A percentile compares a stretch with the other conserved stretches of the same genome.
These are phyloP conservation scores for Sindora glabra DNA, from an alignment of 306 rosid species.

Conservation along the genomic window DNA sequence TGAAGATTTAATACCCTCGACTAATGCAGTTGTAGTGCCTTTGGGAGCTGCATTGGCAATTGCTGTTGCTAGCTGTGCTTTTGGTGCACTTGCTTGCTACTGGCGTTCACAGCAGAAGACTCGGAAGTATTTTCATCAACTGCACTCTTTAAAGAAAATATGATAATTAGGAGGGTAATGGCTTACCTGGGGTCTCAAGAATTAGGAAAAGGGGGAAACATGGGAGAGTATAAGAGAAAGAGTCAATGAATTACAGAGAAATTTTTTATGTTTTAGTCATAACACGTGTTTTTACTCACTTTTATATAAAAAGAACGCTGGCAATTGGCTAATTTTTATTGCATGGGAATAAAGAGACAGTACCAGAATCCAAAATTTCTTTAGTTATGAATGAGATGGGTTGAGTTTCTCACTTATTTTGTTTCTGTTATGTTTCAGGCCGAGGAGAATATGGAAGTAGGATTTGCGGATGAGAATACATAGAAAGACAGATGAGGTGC, in stretches of 20 bases:
- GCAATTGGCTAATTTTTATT: no score
- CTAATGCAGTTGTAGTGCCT: conserved; percentile 76
- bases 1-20: conserved; percentile 54
- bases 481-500: conserved; percentile 16
- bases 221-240: conserved; percentile 1
- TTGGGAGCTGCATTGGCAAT: conserved; percentile 93
- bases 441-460: conserved; percentile 74
- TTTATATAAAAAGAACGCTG: no score
- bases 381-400: background rate
- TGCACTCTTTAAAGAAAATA: conserved; percentile 86
- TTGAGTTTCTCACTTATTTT: conserved; percentile 19
- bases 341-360: no score
- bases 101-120: conserved; percentile 99
- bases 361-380: no score
- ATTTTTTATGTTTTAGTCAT: no score
- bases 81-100: conserved; percentile 96
- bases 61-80: conserved; percentile 95
- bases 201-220: conserved; percentile 12
- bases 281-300: no score
- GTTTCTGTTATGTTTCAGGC: conserved; percentile 65
- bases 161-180: conserved; percentile 90
- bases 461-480: conserved; percentile 24
- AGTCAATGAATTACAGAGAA: no score
- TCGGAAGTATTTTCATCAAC: conserved; percentile 97
- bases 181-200: conserved; percentile 6